Percentiles rank a stretch among this genome's conserved stretches.
Evolutionary conservation across 768 basidiomycete species (phyloP).

Genomic region (Tricholoma flavovirens): DNA sequence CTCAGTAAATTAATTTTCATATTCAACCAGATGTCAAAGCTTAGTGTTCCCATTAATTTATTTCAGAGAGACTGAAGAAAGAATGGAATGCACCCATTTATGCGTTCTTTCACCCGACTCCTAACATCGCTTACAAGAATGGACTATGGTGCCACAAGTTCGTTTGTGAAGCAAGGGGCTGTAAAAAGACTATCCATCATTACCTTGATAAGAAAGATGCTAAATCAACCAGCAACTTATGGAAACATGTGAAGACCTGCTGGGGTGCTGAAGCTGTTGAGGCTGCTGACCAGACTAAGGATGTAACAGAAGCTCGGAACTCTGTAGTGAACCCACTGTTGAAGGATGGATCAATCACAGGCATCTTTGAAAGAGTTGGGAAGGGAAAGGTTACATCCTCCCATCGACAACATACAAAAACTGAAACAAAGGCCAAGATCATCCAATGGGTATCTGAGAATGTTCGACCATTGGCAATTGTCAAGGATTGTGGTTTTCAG

Average conservation of each 20-base stretch:
- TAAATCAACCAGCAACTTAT: neutral
- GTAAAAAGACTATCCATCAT: neutral
- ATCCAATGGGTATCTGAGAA: slow-evolving; percentile 14
- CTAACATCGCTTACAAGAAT: neutral
- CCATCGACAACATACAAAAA: slow-evolving; percentile 17
- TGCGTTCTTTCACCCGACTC: neutral
- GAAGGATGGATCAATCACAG: slow-evolving; percentile 16
- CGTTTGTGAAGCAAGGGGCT: neutral
- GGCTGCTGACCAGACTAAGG: neutral
- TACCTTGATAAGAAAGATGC: neutral
- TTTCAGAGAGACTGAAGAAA: neutral
- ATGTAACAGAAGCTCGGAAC: neutral
- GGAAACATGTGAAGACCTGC: neutral
- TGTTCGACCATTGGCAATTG: slow-evolving; percentile 23
- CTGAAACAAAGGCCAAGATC: slow-evolving; percentile 18
- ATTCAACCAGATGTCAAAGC: too few relatives aligned
- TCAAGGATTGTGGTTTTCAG: slow-evolving; percentile 23
- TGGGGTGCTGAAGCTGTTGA: slow-evolving; percentile 1
- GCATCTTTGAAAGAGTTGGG: slow-evolving; percentile 18
- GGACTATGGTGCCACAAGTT: neutral
- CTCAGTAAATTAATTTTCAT: too few relatives aligned
- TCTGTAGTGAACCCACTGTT: neutral
- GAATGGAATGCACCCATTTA: slow-evolving; percentile 1
- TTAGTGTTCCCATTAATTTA: too few relatives aligned
- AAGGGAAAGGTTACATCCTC: slow-evolving; percentile 22